Percentiles rank a stretch among this genome's conserved stretches.
These are phyloP conservation scores for Cryphonectria carpinicola DNA, from an alignment of 2,329 filamentous ascomycete genomes.

Conservation along the genomic window DNA sequence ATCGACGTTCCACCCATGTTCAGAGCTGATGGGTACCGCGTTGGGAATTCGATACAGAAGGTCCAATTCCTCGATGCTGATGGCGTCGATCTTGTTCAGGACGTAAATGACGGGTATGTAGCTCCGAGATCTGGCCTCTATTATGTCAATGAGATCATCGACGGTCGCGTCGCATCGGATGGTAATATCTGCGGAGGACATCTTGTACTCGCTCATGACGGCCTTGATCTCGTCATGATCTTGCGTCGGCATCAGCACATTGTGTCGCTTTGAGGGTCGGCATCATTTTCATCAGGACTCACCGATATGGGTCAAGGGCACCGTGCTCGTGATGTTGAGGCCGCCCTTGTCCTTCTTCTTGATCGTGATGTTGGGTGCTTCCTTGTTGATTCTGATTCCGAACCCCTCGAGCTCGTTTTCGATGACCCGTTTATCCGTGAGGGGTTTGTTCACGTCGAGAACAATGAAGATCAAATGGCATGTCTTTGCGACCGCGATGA, in stretches of 20 bases:
- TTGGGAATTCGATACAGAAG: constrained; percentile 96
- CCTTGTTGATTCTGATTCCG: constrained; percentile 96
- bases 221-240: constrained; percentile 96
- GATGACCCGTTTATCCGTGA: constrained; percentile 96
- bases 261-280: background rate
- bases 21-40: constrained; percentile 94
- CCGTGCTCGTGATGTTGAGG: constrained; percentile 92
- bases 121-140: constrained; percentile 91
- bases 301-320: constrained; percentile 82
- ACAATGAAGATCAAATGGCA: constrained; percentile 99
- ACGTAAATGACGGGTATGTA: constrained; percentile 99
- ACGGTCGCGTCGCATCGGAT: constrained; percentile 98
- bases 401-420: constrained; percentile 96
- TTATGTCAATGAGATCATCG: constrained; percentile 93
- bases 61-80: constrained; percentile 96
- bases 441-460: constrained; percentile 95
- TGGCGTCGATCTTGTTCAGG: constrained; percentile 98
- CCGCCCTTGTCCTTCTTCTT: constrained; percentile 99
- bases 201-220: constrained; percentile 96
- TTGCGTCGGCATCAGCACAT: background rate
- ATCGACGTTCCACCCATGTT: constrained; percentile 97
- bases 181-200: constrained; percentile 94
- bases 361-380: constrained; percentile 97
- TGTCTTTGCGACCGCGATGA: constrained; percentile 98
- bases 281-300: background rate